A percentile compares a stretch with the other conserved stretches of the same genome.
phyloP scores from a whole-genome alignment of 1,139 yeast species.

The Suhomyces guaymorum region DNA sequence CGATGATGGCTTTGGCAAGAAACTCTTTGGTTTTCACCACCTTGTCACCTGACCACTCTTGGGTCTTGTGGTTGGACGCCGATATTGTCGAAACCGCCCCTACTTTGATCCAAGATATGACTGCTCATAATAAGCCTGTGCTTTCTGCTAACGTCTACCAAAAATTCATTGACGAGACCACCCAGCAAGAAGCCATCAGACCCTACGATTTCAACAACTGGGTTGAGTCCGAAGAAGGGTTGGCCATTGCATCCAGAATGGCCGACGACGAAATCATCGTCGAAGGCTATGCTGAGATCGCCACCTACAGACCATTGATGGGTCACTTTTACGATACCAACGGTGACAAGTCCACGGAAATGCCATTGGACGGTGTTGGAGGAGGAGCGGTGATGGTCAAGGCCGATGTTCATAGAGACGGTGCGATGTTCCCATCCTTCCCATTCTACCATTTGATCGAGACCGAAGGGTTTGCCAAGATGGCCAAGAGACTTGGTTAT shows the following conservation, averaged over 20 bases:
- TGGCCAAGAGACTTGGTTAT: constrained; percentile 94
- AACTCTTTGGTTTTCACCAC: constrained; percentile 90
- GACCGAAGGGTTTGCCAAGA: constrained; percentile 97
- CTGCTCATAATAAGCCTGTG: constrained; percentile 83
- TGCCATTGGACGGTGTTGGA: constrained; percentile 95
- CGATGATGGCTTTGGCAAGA: constrained; percentile 91
- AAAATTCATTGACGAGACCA: constrained; percentile 62
- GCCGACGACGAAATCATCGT: constrained; percentile 87
- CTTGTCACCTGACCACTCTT: constrained; percentile 81
- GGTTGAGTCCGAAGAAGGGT: constrained; percentile 89
- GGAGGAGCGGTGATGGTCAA: constrained; percentile 94
- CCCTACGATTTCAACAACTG: constrained; percentile 96
- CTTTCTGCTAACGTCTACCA: constrained; percentile 93
- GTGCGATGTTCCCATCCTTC: constrained; percentile 98
- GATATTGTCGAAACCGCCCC: constrained; percentile 89
- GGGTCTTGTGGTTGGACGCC: constrained; percentile 96
- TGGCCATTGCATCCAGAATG: constrained; percentile 68
- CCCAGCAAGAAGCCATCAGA: constrained; percentile 60
- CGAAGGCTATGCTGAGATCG: constrained; percentile 89
- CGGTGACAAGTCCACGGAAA: constrained; percentile 61
- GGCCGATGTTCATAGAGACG: constrained; percentile 97
- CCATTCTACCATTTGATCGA: constrained; percentile 96
- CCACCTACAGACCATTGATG: constrained; percentile 95
- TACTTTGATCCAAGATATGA: constrained; percentile 80
- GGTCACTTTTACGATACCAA: constrained; percentile 75